Conservation (phyloP, 1,139 yeast genomes). For the Sugiyamaella novakii region DNA sequence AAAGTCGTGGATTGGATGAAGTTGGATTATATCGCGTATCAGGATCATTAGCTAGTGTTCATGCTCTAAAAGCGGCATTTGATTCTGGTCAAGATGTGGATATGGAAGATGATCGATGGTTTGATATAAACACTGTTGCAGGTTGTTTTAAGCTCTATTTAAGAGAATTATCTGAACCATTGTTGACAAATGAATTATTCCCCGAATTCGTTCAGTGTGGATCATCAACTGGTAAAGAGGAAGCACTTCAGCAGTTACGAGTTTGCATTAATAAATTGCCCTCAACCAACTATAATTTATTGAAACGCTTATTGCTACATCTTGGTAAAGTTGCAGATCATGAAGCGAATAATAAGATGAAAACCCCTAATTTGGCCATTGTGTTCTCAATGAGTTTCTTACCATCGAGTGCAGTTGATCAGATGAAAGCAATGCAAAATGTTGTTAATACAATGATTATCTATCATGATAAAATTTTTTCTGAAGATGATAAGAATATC, state of each 20-base stretch:
- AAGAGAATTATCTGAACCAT: slow-evolving; percentile 87
- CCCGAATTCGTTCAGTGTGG: slow-evolving; percentile 48
- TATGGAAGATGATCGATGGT: slow-evolving; percentile 66
- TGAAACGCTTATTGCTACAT: slow-evolving; percentile 69
- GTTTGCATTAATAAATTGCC: slow-evolving; percentile 59
- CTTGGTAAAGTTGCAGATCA: slow-evolving; percentile 59
- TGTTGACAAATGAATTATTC: slow-evolving; percentile 65
- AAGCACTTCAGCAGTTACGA: slow-evolving; percentile 45
- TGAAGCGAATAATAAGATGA: slow-evolving; percentile 73
- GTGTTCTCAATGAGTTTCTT: slow-evolving; percentile 66
- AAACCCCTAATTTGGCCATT: slow-evolving; percentile 76
- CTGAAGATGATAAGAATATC: slow-evolving; percentile 3
- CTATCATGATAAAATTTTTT: slow-evolving; percentile 38
- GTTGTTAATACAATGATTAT: slow-evolving; percentile 43
- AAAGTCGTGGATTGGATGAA: slow-evolving; percentile 80
- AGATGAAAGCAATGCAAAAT: slow-evolving; percentile 45
- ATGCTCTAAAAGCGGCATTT: slow-evolving; percentile 66
- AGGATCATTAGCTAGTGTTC: slow-evolving; percentile 81
- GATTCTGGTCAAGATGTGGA: slow-evolving; percentile 71
- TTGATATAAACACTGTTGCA: slow-evolving; percentile 85
- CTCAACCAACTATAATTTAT: slow-evolving; percentile 61
- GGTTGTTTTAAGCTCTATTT: slow-evolving; percentile 84
- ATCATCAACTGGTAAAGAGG: slow-evolving; percentile 15
- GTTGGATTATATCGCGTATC: slow-evolving; percentile 92
- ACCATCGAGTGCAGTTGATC: slow-evolving; percentile 38